phyloP scores from a whole-genome alignment of 2,329 filamentous ascomycete species.

The Aureobasidium sp. region DNA sequence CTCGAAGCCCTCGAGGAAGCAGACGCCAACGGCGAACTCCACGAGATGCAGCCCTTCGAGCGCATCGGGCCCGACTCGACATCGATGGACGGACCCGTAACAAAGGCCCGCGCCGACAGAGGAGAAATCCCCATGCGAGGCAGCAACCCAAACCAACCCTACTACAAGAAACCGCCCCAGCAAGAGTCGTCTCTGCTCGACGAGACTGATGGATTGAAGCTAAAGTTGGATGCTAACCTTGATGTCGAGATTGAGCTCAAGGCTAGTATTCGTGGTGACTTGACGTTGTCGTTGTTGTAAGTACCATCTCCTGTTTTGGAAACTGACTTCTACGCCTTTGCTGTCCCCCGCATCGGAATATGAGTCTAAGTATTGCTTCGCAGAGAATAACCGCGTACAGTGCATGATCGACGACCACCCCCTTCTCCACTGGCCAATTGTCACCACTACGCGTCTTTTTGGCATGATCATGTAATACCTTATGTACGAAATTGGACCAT shows the following conservation, averaged over 20 bases:
- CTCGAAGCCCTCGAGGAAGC: conserved; percentile 46
- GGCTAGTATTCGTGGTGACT: conserved; percentile 76
- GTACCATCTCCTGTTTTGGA: conserved; percentile 30
- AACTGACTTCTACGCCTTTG: background rate
- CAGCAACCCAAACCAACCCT: conserved; percentile 45
- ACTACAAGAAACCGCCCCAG: conserved; percentile 29
- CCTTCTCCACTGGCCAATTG: background rate
- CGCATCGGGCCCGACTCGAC: conserved; percentile 50
- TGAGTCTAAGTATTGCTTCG: conserved; percentile 1
- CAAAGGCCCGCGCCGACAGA: conserved; percentile 46
- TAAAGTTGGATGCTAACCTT: conserved; percentile 69
- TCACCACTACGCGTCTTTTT: background rate
- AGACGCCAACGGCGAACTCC: conserved; percentile 43
- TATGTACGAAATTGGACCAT: conserved; percentile 9
- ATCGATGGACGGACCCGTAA: conserved; percentile 51
- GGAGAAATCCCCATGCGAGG: conserved; percentile 50
- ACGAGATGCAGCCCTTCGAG: conserved; percentile 46
- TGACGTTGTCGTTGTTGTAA: conserved; percentile 72
- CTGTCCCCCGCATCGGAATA: conserved; percentile 6
- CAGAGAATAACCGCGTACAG: conserved; percentile 15
- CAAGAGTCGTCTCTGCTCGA: conserved; percentile 32
- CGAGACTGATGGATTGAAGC: conserved; percentile 59
- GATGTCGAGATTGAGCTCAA: conserved; percentile 82
- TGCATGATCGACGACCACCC: conserved; percentile 5
- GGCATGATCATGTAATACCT: conserved; percentile 6